Base-by-base conservation (phyloP, 2,329 filamentous ascomycete genomes). In the Volutella citrinella region DNA sequence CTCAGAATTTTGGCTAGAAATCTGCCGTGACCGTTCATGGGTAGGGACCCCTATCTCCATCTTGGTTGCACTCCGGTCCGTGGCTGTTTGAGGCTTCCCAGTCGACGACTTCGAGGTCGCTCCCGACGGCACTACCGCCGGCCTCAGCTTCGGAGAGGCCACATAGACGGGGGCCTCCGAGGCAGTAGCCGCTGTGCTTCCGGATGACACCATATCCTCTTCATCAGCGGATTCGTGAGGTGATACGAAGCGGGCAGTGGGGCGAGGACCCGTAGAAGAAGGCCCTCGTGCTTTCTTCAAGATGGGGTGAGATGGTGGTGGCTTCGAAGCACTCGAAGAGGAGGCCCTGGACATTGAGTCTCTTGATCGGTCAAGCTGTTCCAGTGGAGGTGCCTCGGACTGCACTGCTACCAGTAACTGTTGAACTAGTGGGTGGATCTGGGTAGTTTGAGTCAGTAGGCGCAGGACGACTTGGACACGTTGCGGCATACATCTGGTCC, bases 201-300 rank as follows among this genome's bases (percentile, higher is more conserved):
- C 59, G 6, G 69, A 68, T 5, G 64, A 69, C 20, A 56, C 56
- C n/a, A 61, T 55, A 17, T 64, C 56, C 18, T 60, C 59, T 38
- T 69, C 66, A 30, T 67, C 65, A 30, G 65, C 66, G 19, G 72
- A 72, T 19, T 64, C 66, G 19, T 68, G 68, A 3, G 76, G 76
- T 12, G 74, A 74, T 7, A 72, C 68, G 46, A 81, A 80, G n/a
- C 76, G 72, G 34, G 77, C 76, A 8, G 75, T 80, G n/a, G 74
- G 76, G 14, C 72, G 67, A 10, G 74, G 70, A 6, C 74, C 73
- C 12, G 66, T 69, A 14, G 63, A 58, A 19, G 74, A 75, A 36
- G 74, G 72, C 11, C 70, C 70, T 47, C 73, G 67, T 27, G 68
- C 60, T 55, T 80, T 81, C 53, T 80, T 80, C 38, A 81, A 51